Percentiles rank a stretch among this genome's conserved stretches.
These are phyloP conservation scores for Ramalina intermedia DNA, from an alignment of 495 filamentous ascomycete genomes.

Conservation along the genomic window DNA sequence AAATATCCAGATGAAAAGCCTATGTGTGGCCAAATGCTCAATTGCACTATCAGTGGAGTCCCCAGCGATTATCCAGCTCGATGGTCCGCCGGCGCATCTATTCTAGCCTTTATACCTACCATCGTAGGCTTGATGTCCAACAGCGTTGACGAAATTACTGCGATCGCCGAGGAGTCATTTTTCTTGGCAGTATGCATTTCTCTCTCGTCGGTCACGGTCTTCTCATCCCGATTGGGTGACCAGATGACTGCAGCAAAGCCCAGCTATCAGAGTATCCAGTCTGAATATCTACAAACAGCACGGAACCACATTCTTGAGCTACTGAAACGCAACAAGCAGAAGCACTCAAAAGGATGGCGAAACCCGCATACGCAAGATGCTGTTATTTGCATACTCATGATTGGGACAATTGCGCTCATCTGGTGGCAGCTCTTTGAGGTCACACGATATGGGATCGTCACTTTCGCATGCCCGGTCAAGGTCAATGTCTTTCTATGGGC, in stretches of 20 bases:
- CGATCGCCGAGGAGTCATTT: constrained; percentile 7
- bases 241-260: neutral
- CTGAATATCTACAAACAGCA: neutral
- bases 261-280: neutral
- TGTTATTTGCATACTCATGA: neutral
- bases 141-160: constrained; percentile 6
- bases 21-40: constrained; percentile 5
- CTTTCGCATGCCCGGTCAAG: constrained; percentile 3
- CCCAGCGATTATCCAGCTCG: constrained; percentile 4
- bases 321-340: neutral
- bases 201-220: constrained; percentile 4
- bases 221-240: constrained; percentile 8
- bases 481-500: constrained; percentile 5
- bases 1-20: neutral
- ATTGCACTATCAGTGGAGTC: constrained; percentile 2
- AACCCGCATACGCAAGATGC: neutral
- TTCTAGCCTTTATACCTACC: constrained; percentile 9
- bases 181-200: constrained; percentile 3
- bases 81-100: constrained; percentile 9
- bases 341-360: neutral
- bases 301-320: neutral
- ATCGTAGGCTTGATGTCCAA: constrained; percentile 12
- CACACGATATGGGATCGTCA: constrained; percentile 4
- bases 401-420: neutral
- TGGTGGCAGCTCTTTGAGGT: constrained; percentile 6